A percentile compares a stretch with the other conserved stretches of the same genome.
These are phyloP conservation scores for Myotisia sp. DNA, from an alignment of 2,329 filamentous ascomycete species.

Conservation along the genomic window DNA sequence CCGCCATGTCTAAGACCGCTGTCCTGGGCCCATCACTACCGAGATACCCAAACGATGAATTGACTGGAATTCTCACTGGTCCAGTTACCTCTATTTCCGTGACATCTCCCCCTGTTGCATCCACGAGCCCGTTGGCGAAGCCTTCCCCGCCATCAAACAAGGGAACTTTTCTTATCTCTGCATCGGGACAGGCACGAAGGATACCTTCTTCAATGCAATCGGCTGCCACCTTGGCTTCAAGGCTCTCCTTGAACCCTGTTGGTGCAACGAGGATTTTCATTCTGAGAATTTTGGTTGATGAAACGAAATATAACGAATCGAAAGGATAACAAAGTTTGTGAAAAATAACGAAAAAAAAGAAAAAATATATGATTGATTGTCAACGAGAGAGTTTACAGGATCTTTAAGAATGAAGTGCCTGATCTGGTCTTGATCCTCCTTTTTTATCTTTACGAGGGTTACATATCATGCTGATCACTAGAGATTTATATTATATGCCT, in stretches of 20 bases:
- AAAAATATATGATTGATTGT: too few relatives aligned
- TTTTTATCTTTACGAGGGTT: not conserved
- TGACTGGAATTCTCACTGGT: constrained; percentile 29
- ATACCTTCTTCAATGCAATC: constrained; percentile 39
- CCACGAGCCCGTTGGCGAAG: constrained; percentile 35
- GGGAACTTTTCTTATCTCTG: constrained; percentile 35
- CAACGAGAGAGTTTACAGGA: too few relatives aligned
- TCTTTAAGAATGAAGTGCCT: not conserved
- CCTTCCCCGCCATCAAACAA: constrained; percentile 42
- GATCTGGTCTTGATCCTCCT: not conserved
- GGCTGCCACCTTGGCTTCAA: constrained; percentile 36
- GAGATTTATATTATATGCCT: not conserved
- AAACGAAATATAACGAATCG: too few relatives aligned
- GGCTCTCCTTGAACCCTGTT: constrained; percentile 42
- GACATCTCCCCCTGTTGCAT: constrained; percentile 30
- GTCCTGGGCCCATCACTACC: constrained; percentile 21
- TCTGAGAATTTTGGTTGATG: too few relatives aligned
- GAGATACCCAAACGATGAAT: constrained; percentile 37
- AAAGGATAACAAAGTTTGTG: too few relatives aligned
- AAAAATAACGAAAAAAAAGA: too few relatives aligned
- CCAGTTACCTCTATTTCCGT: constrained; percentile 29
- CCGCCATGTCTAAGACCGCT: constrained; percentile 41
- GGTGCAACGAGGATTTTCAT: constrained; percentile 36
- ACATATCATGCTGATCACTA: not conserved
- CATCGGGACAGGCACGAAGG: constrained; percentile 30